Base-by-base conservation (phyloP, 495 filamentous ascomycete genomes). In the Xylaria venustula region DNA sequence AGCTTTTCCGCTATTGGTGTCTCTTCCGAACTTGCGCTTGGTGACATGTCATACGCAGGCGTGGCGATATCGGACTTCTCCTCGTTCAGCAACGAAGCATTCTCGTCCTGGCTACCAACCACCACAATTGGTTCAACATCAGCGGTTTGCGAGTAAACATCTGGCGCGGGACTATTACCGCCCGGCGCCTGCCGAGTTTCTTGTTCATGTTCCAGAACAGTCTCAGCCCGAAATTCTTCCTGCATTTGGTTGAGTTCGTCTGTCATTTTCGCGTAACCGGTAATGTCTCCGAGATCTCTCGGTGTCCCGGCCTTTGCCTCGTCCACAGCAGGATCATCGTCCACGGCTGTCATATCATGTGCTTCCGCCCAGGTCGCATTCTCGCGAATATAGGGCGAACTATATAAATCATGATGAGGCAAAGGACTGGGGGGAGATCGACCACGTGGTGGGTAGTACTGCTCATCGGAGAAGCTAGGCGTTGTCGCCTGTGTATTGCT, bases 371-470 rank as follows among this genome's bases (percentile, higher is more conserved):
- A 75, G 9, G 52, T 61, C 12, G 59, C 64, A 45, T 52, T 58
- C 25, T 40, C 42, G 23, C 61, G 57, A 30, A 42, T 54, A 36
- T 63, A 67, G 3, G 66, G 56, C 19, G 67, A 61, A 19, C 59
- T 59, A 59, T 66, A 69, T 30, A 63, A 65, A 47, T 61, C 71
- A 42, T 71, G 64, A 62, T 79, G 70, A 37, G 73, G 76, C 46
- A 72, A 58, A 22, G 77, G 77, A 30, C 76, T 78, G 3, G 77
- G 74, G 0, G 79, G 78, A 22, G 79, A 81, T 51, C 79, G 70
- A 15, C 79, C 79, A 23, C 79, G 64, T 23, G 66, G 61, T 17
- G 75, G 75, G 41, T 79, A 78, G 58, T 71, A 75, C 54, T 47
- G 68, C 11, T 67, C 51, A 7, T 76, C 72, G 4, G 69, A 58